Percentiles rank a stretch among this genome's conserved stretches.
phyloP scores from a whole-genome alignment of 495 filamentous ascomycete species.

The Aspergillus conjunctus region DNA sequence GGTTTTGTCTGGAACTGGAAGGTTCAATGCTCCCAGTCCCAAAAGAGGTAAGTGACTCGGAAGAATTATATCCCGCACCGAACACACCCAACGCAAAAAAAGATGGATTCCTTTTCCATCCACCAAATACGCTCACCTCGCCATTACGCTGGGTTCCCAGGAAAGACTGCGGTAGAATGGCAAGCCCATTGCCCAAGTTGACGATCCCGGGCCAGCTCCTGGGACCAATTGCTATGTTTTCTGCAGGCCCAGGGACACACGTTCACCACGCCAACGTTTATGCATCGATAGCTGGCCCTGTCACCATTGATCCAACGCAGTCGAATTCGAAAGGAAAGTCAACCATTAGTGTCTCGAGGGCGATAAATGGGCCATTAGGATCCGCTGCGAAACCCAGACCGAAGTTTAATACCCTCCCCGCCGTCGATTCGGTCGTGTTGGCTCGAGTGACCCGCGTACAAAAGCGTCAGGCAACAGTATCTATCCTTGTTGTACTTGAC shows the following conservation, averaged over 20 bases:
- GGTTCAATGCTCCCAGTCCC: too few species aligned
- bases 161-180: slow-evolving; percentile 26
- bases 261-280: slow-evolving; percentile 69
- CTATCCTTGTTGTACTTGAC: slow-evolving; percentile 77
- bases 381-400: slow-evolving; percentile 30
- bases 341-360: slow-evolving; percentile 56
- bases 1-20: too few species aligned
- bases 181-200: slow-evolving; percentile 36
- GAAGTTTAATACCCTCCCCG: slow-evolving; percentile 69
- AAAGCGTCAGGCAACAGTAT: slow-evolving; percentile 77
- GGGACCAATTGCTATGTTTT: slow-evolving; percentile 63
- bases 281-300: slow-evolving; percentile 68
- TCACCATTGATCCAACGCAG: slow-evolving; percentile 52
- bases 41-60: slow-evolving; percentile 1
- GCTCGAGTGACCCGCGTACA: slow-evolving; percentile 82
- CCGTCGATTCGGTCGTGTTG: slow-evolving; percentile 78
- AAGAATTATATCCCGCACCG: slow-evolving; percentile 10
- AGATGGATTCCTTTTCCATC: slow-evolving; percentile 9
- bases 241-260: slow-evolving; percentile 80
- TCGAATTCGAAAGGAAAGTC: slow-evolving; percentile 56
- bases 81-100: slow-evolving; percentile 7
- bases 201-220: slow-evolving; percentile 75
- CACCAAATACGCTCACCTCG: background rate
- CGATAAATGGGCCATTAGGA: slow-evolving; percentile 21
- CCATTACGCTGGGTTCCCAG: background rate